These are phyloP conservation scores for Saccharomyces uvarum DNA, from an alignment of 1,139 yeast genomes.

Conservation along the genomic window DNA sequence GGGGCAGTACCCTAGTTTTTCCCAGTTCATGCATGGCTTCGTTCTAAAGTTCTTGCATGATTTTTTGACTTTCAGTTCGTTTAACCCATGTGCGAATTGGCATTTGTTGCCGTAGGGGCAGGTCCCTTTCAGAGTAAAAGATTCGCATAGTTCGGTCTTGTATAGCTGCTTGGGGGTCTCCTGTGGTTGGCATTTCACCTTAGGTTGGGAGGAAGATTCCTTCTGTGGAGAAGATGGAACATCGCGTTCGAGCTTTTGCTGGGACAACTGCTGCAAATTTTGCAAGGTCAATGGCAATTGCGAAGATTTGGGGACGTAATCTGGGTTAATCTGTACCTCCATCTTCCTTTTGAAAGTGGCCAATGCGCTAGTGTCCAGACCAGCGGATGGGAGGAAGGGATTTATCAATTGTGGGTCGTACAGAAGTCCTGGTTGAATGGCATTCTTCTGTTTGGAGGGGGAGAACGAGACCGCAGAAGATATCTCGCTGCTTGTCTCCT, in stretches of 20 bases:
- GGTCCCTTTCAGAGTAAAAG: conserved; percentile 60
- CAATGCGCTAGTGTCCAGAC: neutral
- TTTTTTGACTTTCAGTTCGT: conserved; percentile 64
- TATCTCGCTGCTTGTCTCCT: neutral
- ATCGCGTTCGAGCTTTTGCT: conserved; percentile 4
- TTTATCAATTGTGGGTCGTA: neutral
- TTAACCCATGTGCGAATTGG: conserved; percentile 87
- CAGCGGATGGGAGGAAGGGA: neutral
- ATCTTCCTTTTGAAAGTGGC: conserved; percentile 3
- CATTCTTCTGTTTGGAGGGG: neutral
- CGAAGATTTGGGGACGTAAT: conserved; percentile 12
- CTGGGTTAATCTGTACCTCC: conserved; percentile 22
- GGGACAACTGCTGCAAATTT: conserved; percentile 14
- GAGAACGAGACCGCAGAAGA: neutral
- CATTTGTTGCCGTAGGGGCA: conserved; percentile 90
- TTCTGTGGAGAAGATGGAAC: neutral
- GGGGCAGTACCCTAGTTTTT: conserved; percentile 71
- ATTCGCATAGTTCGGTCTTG: conserved; percentile 85
- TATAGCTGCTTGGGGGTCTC: conserved; percentile 62
- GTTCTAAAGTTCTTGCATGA: conserved; percentile 86
- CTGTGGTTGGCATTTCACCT: conserved; percentile 5
- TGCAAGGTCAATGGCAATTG: conserved; percentile 21
- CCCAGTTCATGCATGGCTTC: conserved; percentile 86
- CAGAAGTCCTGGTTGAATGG: neutral
- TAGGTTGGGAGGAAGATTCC: neutral